These are phyloP conservation scores for Phytophthora foliorum DNA, from an alignment of 352 stramenopile genomes.

Conservation along the genomic window DNA sequence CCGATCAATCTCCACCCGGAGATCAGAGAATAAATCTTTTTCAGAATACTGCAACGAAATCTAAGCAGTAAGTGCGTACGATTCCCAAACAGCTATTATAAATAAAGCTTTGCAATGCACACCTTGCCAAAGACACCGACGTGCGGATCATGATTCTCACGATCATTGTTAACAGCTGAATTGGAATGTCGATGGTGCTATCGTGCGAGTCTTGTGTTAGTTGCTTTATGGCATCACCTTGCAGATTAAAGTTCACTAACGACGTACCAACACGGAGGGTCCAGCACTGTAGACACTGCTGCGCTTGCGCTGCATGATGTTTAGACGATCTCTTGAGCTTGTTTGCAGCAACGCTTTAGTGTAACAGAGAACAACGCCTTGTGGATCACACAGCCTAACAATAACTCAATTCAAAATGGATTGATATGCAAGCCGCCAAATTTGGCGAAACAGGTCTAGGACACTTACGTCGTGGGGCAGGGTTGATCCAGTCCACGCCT, in stretches of 20 bases:
- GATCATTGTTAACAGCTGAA: neutral
- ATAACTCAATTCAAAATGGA: conserved; percentile 45
- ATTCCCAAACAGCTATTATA: too few species aligned
- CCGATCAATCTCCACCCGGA: conserved; percentile 36
- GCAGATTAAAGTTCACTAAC: neutral
- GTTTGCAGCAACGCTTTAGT: conserved; percentile 1
- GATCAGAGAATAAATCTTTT: conserved; percentile 35
- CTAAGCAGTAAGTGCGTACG: neutral
- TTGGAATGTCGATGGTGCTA: conserved; percentile 25
- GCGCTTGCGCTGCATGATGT: conserved; percentile 38
- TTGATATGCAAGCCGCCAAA: conserved; percentile 31
- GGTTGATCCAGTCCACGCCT: conserved; percentile 10
- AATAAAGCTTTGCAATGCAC: neutral
- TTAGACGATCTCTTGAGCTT: conserved; percentile 3
- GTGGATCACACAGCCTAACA: conserved; percentile 30
- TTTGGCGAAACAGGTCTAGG: conserved; percentile 22
- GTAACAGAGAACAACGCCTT: conserved; percentile 4
- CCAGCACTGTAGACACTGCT: conserved; percentile 32
- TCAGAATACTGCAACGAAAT: conserved; percentile 18
- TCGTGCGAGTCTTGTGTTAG: neutral
- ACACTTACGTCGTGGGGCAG: neutral
- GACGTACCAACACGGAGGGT: conserved; percentile 24
- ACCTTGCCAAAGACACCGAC: conserved; percentile 34
- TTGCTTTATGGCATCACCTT: neutral
- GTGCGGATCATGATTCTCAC: conserved; percentile 21